Base-by-base conservation (phyloP, 2,329 filamentous ascomycete species). In the Rhexocercosporidium sp. region DNA sequence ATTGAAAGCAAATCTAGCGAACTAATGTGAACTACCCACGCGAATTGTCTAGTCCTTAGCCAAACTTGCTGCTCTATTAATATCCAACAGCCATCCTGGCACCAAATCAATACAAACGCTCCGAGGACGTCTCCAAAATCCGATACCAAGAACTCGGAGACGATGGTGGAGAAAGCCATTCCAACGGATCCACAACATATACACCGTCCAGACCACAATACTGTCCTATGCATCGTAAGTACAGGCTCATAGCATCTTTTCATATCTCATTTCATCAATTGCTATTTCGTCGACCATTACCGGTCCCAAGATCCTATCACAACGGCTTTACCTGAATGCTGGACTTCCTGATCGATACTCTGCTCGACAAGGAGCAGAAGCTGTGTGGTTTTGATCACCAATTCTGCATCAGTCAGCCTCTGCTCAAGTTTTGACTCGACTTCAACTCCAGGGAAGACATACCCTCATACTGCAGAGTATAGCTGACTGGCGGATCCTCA, bases 401-500 rank as follows among this genome's bases (percentile, higher is more conserved):
- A 79, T 80, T 93, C 91, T 92, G 73, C n/a, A n/a, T 41, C 39
- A 25, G 31, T 67, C 27, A 67, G 62, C 46, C 18, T 49, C 39
- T 11, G 31, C 31, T 44, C 41, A 5, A 44, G 12, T n/a, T n/a
- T n/a, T n/a, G n/a, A n/a, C 41, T 18, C 41, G n/a, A 18, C 41
- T 44, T 18, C 41, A 8, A 18, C 41, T 44, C 7, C 41, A 8
- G n/a, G 20, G 44, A 39, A 11, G 8, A 75, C 83, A 66, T 81
- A 93, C 92, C 89, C 85, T 92, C 83, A 74, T 92, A 91, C 62
- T 91, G 86, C 37, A 96, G 81, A 41, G 85, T 85, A 76, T 93
- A 96, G 65, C 84, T 87, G 7, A 92, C 87, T 2, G 89, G 83
- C 18, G 85, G 78, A 54, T 93, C 88, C 60, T 89, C 86, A 29